A percentile compares a stretch with the other conserved stretches of the same genome.
Conservation (phyloP, 371 early-diverging fungal species). For the Zychaea mexicana region DNA sequence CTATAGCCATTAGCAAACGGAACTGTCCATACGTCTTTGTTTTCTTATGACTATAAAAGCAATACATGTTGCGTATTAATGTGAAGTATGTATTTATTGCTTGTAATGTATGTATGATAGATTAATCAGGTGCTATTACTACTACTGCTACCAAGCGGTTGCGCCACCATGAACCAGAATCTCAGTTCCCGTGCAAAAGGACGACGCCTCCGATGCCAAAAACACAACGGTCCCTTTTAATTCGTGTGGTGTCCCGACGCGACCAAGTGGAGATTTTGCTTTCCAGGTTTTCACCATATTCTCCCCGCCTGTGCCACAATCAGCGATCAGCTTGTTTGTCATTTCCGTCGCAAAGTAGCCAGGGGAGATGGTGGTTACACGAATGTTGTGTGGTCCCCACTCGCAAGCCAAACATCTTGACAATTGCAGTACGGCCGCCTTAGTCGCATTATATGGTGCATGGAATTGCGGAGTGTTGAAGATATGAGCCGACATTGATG, state of each 20-base stretch:
- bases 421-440: constrained; percentile 45
- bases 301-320: constrained; percentile 33
- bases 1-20: too few species aligned
- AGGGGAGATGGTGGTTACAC: constrained; percentile 42
- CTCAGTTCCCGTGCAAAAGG: constrained; percentile 43
- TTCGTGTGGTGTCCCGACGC: constrained; percentile 42
- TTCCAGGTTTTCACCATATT: constrained; percentile 35
- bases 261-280: constrained; percentile 28
- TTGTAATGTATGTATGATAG: too few species aligned
- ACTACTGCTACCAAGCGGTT: constrained; percentile 34
- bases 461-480: constrained; percentile 42
- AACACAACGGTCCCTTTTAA: constrained; percentile 39
- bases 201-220: constrained; percentile 36
- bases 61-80: too few species aligned
- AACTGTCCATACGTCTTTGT: too few species aligned
- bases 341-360: constrained; percentile 46
- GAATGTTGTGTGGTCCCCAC: constrained; percentile 50
- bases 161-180: constrained; percentile 47
- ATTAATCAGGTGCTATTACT: too few species aligned
- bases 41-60: too few species aligned
- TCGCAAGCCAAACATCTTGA: constrained; percentile 44
- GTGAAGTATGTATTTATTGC: too few species aligned
- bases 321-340: constrained; percentile 30
- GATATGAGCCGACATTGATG: constrained; percentile 48
- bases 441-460: constrained; percentile 48